Base-by-base conservation (phyloP, 495 filamentous ascomycete genomes). In the Lasiosphaeriaceae sp. region DNA sequence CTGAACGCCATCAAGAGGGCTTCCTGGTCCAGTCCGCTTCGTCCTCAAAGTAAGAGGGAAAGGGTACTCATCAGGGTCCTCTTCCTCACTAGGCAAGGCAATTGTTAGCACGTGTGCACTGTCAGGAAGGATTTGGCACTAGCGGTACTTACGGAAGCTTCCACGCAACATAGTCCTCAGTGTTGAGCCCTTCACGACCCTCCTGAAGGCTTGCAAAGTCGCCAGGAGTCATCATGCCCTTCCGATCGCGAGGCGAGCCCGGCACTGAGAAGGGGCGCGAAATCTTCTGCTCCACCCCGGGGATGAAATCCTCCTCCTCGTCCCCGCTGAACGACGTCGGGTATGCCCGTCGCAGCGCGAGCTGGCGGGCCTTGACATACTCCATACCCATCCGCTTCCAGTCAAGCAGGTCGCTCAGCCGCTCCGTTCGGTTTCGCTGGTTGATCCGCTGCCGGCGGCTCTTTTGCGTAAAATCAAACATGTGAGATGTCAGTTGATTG, bases 311-410 rank as follows among this genome's bases (percentile, higher is more conserved):
- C 57, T 82, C 84, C 54, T 95, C 90, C 45, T 90, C 86, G 11
- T 85, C 78, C 47, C 80, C 86, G 26, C 83, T 83, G 63, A 96
- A 98, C 0, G 89, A 92, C 17, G 77, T 76, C 22, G 94, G 94
- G 63, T 97, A 98, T 21, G 94, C 94, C 80, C 94, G 83, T 55
- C 94, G 79, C 58, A 98, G 76, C 14, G 94, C 94, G 56, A 98
- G 72, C 72, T 97, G 95, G 35, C 94, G 84, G 34, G 94, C 94
- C 75, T 98, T 98, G 73, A 96, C 89, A 62, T 98, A 98, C 71
- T 98, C 94, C 88, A 97, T 84, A 11, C 94, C 94, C 94, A 98
- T 98, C 41, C 94, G 81, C 80, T 98, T 98, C 94, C 94, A 98
- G 72, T 98, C 94, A 47, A 98, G 77, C 29, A 98, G 79, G 69